Base-by-base conservation (phyloP, 306 rosid species). In the Glycine tomentella region DNA sequence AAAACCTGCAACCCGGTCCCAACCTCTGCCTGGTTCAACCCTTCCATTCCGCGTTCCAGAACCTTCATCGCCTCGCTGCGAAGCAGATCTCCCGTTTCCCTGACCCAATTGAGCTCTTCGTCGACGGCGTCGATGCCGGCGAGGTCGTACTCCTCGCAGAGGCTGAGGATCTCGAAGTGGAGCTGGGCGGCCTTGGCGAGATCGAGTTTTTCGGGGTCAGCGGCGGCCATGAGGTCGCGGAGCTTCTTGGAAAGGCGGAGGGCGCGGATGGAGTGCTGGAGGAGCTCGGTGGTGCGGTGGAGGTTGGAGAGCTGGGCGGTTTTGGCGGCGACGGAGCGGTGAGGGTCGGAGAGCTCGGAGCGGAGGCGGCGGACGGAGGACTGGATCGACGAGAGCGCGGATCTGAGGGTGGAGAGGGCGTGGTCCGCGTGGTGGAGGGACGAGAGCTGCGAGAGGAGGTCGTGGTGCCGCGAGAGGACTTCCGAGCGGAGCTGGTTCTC, bases 1-100 rank as follows among this genome's bases (percentile, higher is more conserved):
- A 92, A 96, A 80, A 96, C 99, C 86, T 96, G 99, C 85, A 96
- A 85, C 0, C 98, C 98, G 3, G 97, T 92, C 13, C 98, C 99
- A 15, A 93, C 99, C 87, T 93, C 98, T 5, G 97, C 98, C 65
- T 96, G 97, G 63, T 96, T 96, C 90, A 96, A 78, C 57, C 99
- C 97, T 83, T 93, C 99, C 99, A 93, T 92, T 56, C 99, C 99
- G 42, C 96, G 69, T 66, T 90, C 95, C 45, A 96, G 79, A 14
- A 94, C 93, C 80, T 83, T 87, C 99, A 90, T 96, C 7, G 98
- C 98, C 82, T 92, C 98, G 40, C 66, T 79, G 67, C 99, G 81
- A 80, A 96, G 81, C 57, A 57, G 75, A 66, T 96, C 97, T 0
- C 99, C 97, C 0, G 92, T 90, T 45, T 92, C 97, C 17, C 70